Evolutionary conservation across 2,329 filamentous ascomycete genomes (phyloP), one percentile per base, ranked within the genome.

Genomic region (Rutstroemia sp.): DNA sequence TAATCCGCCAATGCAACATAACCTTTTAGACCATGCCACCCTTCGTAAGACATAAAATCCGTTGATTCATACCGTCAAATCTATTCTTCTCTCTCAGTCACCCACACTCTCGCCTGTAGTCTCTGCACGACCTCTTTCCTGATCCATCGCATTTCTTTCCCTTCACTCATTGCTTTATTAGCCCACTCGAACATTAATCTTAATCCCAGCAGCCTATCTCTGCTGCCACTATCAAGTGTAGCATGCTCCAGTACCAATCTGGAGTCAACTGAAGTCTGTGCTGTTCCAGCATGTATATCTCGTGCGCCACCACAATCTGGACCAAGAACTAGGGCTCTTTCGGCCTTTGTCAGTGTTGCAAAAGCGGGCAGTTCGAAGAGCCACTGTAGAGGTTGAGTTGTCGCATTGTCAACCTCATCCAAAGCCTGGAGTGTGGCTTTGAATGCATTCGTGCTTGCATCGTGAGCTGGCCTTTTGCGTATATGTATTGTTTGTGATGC

Each of bases 121-220:
- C 73, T 72, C 65, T 82, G 79, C 49, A 83, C 72, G 16, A 82
- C 76, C 62, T 80, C 80, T 41, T 71, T 71, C n/a, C 78, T 75
- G 54, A 85, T 66, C 80, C 81, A 85, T 59, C 71, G 71, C 67
- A 74, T 62, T 57, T 69, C 70, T 44, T 71, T 75, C 57, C 72
- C 71, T 50, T 73, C 70, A 59, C 62, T 65, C 41, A 70, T 69
- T 58, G 71, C 66, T 50, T 67, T 69, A 68, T 87, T 82, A n/a
- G 83, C 76, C 83, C 85, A 88, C 56, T 79, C 78, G 67, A 88
- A 87, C 59, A 90, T 69, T 4, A 86, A 66, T 58, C 77, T 76
- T 60, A 89, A 66, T 66, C 86, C 83, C 75, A 81, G 80, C 49
- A 89, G 65, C 44, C 77, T 73, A 67, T 87, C 81, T 51, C 74